phyloP scores from a whole-genome alignment of 2,329 filamentous ascomycete genomes.

The Ceratocystis smalleyi region DNA sequence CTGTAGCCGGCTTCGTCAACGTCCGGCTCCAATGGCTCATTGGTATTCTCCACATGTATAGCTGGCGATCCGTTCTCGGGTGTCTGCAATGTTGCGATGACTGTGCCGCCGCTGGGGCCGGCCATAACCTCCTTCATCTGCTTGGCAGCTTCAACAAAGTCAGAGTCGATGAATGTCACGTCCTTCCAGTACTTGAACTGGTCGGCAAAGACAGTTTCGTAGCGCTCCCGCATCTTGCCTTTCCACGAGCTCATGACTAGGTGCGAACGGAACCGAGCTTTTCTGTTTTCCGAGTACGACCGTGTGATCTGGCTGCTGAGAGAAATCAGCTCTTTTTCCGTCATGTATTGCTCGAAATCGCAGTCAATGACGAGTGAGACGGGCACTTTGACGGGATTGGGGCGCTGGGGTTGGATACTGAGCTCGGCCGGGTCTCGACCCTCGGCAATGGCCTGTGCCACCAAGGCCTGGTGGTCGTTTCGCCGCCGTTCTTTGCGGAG shows the following conservation, averaged over 20 bases:
- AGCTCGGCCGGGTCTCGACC: constrained; percentile 29
- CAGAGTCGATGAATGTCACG: constrained; percentile 54
- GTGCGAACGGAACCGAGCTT: constrained; percentile 50
- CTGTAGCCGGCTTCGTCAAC: constrained; percentile 26
- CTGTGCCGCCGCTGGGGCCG: constrained; percentile 35
- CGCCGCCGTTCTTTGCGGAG: constrained; percentile 34
- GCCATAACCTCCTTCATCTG: constrained; percentile 55
- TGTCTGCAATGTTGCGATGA: constrained; percentile 42
- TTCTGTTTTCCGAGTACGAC: constrained; percentile 76
- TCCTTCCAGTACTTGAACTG: constrained; percentile 69
- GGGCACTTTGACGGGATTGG: constrained; percentile 43
- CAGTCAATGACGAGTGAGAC: constrained; percentile 79
- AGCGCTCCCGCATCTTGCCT: constrained; percentile 58
- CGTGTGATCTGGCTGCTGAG: constrained; percentile 71
- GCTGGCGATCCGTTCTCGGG: constrained; percentile 20
- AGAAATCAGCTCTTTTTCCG: constrained; percentile 68
- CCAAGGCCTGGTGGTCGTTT: constrained; percentile 33
- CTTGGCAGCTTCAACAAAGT: constrained; percentile 55
- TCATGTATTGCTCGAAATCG: constrained; percentile 82
- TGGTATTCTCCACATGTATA: constrained; percentile 16
- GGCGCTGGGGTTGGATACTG: constrained; percentile 23
- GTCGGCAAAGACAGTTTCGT: constrained; percentile 56
- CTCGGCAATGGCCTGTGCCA: constrained; percentile 30
- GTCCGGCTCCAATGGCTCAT: constrained; percentile 23
- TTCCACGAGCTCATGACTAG: constrained; percentile 65